Evolutionary conservation across 768 basidiomycete species (phyloP), one percentile per base, ranked within the genome.

Genomic region (Imleria badia): DNA sequence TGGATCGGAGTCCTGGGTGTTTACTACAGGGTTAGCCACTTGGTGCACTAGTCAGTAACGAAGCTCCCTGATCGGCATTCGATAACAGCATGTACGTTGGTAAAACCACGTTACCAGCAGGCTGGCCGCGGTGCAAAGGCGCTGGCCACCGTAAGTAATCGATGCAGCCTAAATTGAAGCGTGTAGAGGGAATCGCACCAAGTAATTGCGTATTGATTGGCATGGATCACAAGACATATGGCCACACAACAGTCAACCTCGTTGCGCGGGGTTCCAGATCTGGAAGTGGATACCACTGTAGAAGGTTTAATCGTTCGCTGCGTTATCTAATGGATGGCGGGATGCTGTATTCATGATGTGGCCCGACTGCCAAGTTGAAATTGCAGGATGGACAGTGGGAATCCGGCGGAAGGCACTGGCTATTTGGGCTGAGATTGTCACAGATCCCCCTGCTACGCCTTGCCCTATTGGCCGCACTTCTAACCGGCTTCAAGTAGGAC

Each of bases 301-400:
- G 31, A 47, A 40, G 51, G 51, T 45, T 51, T 49, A 44, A 41
- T 60, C 45, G 30, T 29, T 45, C 30, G 11, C 15, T 11, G 3
- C 7, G 14, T 61, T 55, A 59, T 52, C 51, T 58, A 44, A 51
- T n/a, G 34, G 36, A 20, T 42, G 62, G 60, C 55, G 40, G 49
- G 54, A 56, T 62, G 60, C 56, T 66, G 63, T 63, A 54, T 53
- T 44, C 12, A 40, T 61, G 45, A 57, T 17, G 40, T 47, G 35
- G 34, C 31, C 30, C 29, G 26, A 60, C 44, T 59, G 50, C 34
- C 49, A 45, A 35, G 40, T 48, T 48, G 56, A 51, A 50, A 51
- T 41, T 45, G 38, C 8, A 30, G 36, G 40, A 33, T 29, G 35
- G 49, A 15, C 34, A 14, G 46, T 48, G 48, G 35, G 49, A 58